These are phyloP conservation scores for Penicillium palitans DNA, from an alignment of 2,329 filamentous ascomycete genomes.

Conservation along the genomic window DNA sequence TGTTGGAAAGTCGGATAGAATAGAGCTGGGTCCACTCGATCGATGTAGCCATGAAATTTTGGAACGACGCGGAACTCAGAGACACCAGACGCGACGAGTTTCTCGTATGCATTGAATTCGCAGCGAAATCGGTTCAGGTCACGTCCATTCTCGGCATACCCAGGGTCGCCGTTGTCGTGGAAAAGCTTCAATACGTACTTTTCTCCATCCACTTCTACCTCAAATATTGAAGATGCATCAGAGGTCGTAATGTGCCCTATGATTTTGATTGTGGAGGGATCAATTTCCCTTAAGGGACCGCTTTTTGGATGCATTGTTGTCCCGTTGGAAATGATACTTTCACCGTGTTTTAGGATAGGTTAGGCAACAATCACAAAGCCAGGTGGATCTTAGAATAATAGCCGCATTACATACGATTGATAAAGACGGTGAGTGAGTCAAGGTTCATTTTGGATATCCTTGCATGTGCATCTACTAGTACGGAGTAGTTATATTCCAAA, in stretches of 20 bases:
- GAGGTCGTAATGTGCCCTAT: constrained; percentile 8
- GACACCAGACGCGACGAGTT: constrained; percentile 17
- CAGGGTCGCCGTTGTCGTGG: constrained; percentile 29
- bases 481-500: too few relatives aligned
- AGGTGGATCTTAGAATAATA: too few relatives aligned
- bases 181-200: constrained; percentile 22
- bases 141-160: constrained; percentile 24
- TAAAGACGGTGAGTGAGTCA: too few relatives aligned
- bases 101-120: constrained; percentile 25
- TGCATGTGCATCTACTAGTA: too few relatives aligned
- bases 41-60: constrained; percentile 24
- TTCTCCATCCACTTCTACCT: constrained; percentile 17
- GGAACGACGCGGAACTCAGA: constrained; percentile 25
- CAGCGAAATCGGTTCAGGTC: constrained; percentile 29
- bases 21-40: constrained; percentile 20
- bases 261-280: constrained; percentile 11
- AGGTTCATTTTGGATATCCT: too few relatives aligned
- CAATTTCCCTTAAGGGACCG: background rate
- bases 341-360: background rate
- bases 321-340: background rate
- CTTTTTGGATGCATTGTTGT: background rate
- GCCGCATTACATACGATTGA: too few relatives aligned
- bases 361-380: background rate
- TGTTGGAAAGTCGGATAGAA: constrained; percentile 19
- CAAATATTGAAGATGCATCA: constrained; percentile 18